Evolutionary conservation across 2,329 filamentous ascomycete genomes (phyloP).

Genomic region (Cordyceps militaris): DNA sequence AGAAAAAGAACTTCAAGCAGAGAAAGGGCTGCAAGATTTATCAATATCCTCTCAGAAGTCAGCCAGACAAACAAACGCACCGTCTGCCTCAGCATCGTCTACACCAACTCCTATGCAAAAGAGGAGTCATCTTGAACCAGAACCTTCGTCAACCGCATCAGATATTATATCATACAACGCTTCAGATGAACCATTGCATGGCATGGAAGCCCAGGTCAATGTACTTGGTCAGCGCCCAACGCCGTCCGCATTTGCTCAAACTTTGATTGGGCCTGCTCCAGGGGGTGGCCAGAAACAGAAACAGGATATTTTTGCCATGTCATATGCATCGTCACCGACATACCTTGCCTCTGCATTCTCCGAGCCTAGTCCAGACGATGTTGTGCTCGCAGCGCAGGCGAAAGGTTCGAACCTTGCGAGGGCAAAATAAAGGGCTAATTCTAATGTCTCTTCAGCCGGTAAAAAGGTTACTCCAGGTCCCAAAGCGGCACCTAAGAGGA

Average conservation of each 20-base stretch:
- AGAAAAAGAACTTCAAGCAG: constrained; percentile 20
- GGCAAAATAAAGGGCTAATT: constrained; percentile 43
- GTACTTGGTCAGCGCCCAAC: constrained; percentile 13
- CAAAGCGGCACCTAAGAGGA: constrained; percentile 32
- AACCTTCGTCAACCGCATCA: not conserved
- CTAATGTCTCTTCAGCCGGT: constrained; percentile 48
- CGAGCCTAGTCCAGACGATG: constrained; percentile 84
- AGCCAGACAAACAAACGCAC: not conserved
- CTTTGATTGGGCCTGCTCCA: constrained; percentile 41
- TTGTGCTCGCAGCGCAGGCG: constrained; percentile 79
- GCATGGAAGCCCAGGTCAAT: constrained; percentile 1
- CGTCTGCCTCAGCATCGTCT: not conserved
- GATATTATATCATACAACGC: not conserved
- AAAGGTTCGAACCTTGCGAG: constrained; percentile 67
- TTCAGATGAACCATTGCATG: not conserved
- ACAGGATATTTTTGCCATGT: constrained; percentile 35
- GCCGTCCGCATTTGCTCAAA: constrained; percentile 52
- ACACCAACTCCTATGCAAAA: not conserved
- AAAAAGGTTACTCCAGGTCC: constrained; percentile 38
- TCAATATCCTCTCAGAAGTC: constrained; percentile 23
- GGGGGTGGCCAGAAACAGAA: constrained; percentile 21
- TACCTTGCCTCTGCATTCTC: constrained; percentile 60
- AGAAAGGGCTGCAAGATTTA: constrained; percentile 25
- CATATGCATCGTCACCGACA: constrained; percentile 43
- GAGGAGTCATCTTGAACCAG: not conserved